Percentiles rank a stretch among this genome's conserved stretches.
Evolutionary conservation across 2,329 filamentous ascomycete genomes (phyloP).

Genomic region (Cadophora gregata): DNA sequence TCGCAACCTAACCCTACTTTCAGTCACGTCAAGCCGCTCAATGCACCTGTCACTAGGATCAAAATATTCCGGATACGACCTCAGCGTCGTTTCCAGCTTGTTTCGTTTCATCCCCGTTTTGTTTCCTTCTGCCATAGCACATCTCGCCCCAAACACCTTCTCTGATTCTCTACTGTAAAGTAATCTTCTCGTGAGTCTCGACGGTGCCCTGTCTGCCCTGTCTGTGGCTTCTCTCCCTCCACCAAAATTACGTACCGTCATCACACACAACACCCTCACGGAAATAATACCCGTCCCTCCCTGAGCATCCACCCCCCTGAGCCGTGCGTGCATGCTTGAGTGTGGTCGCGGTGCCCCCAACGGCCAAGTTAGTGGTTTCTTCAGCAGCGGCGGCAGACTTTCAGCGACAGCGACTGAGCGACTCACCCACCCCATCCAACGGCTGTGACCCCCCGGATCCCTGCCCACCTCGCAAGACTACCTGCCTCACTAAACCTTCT

Average conservation of each 20-base stretch:
- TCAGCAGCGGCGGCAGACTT: background rate
- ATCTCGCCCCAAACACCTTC: background rate
- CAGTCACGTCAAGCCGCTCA: conserved; percentile 1
- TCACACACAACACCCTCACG: background rate
- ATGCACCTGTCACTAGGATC: background rate
- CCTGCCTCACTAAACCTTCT: conserved; percentile 2
- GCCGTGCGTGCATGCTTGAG: background rate
- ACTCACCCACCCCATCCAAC: no score
- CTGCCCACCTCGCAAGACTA: conserved; percentile 2
- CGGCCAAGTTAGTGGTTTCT: background rate
- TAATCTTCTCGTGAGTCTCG: background rate
- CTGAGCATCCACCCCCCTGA: background rate
- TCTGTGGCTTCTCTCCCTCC: no score
- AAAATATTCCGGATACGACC: background rate
- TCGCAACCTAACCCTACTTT: background rate
- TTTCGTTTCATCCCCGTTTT: conserved; percentile 5
- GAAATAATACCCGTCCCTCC: background rate
- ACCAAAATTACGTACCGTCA: no score
- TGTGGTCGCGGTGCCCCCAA: background rate
- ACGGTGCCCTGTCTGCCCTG: background rate
- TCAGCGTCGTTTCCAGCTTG: background rate
- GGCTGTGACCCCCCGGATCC: background rate
- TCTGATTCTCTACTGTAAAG: background rate
- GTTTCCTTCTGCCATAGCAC: background rate
- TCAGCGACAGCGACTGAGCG: no score